Conservation (phyloP, 208 protist genomes). For the Leishmania aethiopica region DNA sequence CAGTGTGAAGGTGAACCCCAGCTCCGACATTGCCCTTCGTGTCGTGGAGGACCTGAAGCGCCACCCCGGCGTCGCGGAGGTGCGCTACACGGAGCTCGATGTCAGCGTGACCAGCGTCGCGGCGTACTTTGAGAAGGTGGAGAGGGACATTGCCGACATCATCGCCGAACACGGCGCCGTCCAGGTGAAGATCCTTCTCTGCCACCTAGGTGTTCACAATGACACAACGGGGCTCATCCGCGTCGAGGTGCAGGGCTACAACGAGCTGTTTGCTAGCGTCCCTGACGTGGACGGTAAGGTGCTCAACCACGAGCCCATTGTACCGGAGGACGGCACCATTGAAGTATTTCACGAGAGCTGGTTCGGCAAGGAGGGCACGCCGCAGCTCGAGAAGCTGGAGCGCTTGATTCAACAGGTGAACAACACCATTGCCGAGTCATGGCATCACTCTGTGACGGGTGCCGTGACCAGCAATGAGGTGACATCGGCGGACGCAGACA, state of each 20-base stretch:
- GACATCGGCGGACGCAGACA: conserved; percentile 1
- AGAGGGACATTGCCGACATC: conserved; percentile 27
- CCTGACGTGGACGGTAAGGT: conserved; percentile 45
- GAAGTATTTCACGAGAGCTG: conserved; percentile 37
- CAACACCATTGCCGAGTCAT: conserved; percentile 6
- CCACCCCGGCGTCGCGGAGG: conserved; percentile 14
- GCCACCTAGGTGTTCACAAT: conserved; percentile 61
- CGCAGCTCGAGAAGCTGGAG: conserved; percentile 37
- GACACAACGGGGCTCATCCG: conserved; percentile 55
- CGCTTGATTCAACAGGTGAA: conserved; percentile 27
- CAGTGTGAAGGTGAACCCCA: conserved; percentile 64
- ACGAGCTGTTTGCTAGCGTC: conserved; percentile 55
- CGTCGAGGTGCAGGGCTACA: conserved; percentile 64
- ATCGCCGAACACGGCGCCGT: conserved; percentile 19
- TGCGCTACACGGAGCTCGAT: conserved; percentile 49
- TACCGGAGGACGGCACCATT: conserved; percentile 29
- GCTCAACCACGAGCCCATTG: conserved; percentile 60
- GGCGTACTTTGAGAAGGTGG: conserved; percentile 53
- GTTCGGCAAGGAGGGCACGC: conserved; percentile 38
- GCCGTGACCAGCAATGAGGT: background rate
- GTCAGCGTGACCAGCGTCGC: conserved; percentile 39
- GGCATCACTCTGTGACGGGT: background rate
- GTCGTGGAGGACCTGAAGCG: conserved; percentile 35
- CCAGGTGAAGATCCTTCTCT: conserved; percentile 43
- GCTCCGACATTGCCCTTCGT: conserved; percentile 36